Evolutionary conservation across 768 basidiomycete genomes (phyloP), one percentile per base, ranked within the genome.

Genomic region (Terana coerulea): DNA sequence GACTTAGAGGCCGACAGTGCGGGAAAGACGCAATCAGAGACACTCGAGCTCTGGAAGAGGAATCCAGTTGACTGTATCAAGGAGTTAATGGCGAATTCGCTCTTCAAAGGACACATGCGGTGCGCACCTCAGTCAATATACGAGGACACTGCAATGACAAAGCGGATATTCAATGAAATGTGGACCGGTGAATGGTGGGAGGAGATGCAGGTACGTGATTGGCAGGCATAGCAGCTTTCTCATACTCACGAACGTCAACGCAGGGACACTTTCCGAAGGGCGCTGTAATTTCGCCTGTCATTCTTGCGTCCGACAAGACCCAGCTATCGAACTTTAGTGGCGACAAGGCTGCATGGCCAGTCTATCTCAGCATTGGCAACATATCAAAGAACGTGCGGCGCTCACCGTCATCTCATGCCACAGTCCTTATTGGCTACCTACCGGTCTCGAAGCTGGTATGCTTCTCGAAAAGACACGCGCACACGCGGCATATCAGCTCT

Each of bases 131-230:
- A 74, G 47, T 53, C 57, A 4, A 68, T 71, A 36, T 75, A 67
- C 47, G 35, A 51, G 0, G 68, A 72, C 50, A 44, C 25, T 0
- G 60, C 62, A 3, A 33, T 61, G 11, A 64, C 39, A 2, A 44
- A 51, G 1, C 55, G 67, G 0, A 21, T 74, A 0, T 75, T 64
- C 49, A 46, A 54, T 43, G 72, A 79, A 40, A 72, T 77, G 70
- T 65, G 74, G 45, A 75, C 75, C 0, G 74, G 69, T 0, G 65
- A 71, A 41, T 79, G 77, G 78, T 79, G 77, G 78, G 76, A 73
- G 74, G 43, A 51, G 3, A 70, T 66, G 0, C 77, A 80, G 65
- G 77, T 78, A 50, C n/a, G n/a, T n/a, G n/a, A n/a, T n/a, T n/a
- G n/a, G n/a, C n/a, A n/a, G n/a, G n/a, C n/a, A n/a, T n/a, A n/a